Percentiles rank a stretch among this genome's conserved stretches.
phyloP scores from a whole-genome alignment of 805 yeast genomes.

The Monosporozyma servazzii region DNA sequence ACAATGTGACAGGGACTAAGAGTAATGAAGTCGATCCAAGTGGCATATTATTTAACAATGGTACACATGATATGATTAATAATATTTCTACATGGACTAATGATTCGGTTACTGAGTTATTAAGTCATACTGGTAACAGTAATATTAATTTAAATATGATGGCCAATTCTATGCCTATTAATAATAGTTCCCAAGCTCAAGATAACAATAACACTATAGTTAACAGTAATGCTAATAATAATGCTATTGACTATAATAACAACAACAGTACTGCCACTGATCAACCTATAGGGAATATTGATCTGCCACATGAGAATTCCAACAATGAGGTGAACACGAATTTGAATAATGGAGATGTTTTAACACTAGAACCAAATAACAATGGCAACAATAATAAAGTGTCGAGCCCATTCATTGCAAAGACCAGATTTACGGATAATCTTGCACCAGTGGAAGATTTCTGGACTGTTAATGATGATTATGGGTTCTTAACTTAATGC shows the following conservation, averaged over 20 bases:
- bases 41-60: conserved; percentile 25
- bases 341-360: background rate
- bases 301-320: conserved; percentile 1
- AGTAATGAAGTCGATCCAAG: conserved; percentile 5
- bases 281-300: background rate
- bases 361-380: background rate
- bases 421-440: background rate
- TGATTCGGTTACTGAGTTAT: conserved; percentile 19
- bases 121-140: background rate
- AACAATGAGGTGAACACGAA: conserved; percentile 3
- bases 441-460: conserved; percentile 34
- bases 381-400: background rate
- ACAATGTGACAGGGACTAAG: too few relatives aligned
- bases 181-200: background rate
- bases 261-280: background rate
- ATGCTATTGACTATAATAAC: background rate
- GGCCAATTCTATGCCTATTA: background rate
- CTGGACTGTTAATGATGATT: conserved; percentile 39
- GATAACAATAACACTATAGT: background rate
- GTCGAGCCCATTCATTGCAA: background rate
- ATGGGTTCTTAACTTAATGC: conserved; percentile 35
- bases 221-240: background rate
- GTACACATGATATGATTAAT: conserved; percentile 52
- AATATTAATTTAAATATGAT: background rate
- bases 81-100: conserved; percentile 53